Percentiles rank a stretch among this genome's conserved stretches.
Evolutionary conservation across 371 early-diverging fungal species (phyloP).

Genomic region (Mortierella sp.): DNA sequence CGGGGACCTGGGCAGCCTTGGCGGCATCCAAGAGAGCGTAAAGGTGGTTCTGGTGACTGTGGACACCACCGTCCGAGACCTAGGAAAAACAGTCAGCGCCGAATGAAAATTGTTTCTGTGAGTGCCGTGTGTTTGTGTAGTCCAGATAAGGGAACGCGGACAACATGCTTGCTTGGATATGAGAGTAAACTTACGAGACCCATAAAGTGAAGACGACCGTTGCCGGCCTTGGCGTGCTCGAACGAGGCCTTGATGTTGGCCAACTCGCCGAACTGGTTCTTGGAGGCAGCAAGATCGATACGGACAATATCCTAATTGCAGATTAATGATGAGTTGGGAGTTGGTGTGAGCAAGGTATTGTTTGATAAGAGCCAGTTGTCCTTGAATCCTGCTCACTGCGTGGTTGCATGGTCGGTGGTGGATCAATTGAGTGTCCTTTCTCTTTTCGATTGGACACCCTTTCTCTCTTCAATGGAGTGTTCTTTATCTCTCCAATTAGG

Average conservation of each 20-base stretch:
- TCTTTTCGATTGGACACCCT: background rate
- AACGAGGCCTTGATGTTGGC: slow-evolving; percentile 87
- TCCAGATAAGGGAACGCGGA: background rate
- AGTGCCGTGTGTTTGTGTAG: background rate
- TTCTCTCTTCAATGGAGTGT: background rate
- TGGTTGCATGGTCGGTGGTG: background rate
- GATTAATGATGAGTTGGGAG: background rate
- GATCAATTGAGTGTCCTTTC: background rate
- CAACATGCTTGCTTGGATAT: background rate
- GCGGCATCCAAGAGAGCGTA: slow-evolving; percentile 87
- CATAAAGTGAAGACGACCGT: slow-evolving; percentile 95
- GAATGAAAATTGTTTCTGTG: background rate
- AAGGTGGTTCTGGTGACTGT: slow-evolving; percentile 97
- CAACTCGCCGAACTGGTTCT: slow-evolving; percentile 81
- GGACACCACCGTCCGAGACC: slow-evolving; percentile 99
- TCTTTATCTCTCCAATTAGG: background rate
- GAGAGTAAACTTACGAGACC: slow-evolving; percentile 81
- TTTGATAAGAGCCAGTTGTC: background rate
- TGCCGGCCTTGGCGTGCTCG: slow-evolving; percentile 86
- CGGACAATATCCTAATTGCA: slow-evolving; percentile 92
- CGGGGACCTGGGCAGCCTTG: slow-evolving; percentile 86
- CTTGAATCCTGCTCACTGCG: background rate
- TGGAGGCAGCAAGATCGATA: slow-evolving; percentile 91
- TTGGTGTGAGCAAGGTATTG: background rate
- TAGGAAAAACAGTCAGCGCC: slow-evolving; percentile 9